phyloP scores from a whole-genome alignment of 371 early-diverging fungal species.

The Apophysomyces trapeziformis region DNA sequence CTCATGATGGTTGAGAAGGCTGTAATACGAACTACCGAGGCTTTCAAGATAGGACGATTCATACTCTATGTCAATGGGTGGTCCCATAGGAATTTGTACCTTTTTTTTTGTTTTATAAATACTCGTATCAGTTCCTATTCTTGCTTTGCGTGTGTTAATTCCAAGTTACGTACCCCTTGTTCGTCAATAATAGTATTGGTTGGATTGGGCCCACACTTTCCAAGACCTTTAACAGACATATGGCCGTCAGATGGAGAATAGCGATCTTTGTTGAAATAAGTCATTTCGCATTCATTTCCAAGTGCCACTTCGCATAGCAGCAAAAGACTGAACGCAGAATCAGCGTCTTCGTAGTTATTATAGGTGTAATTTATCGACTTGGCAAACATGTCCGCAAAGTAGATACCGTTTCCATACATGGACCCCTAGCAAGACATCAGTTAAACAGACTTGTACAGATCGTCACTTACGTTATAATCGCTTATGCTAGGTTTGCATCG shows the following conservation, averaged over 20 bases:
- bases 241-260: background rate
- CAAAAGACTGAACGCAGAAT: constrained; percentile 34
- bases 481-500: constrained; percentile 37
- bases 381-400: constrained; percentile 62
- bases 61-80: constrained; percentile 21
- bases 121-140: background rate
- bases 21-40: background rate
- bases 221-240: constrained; percentile 54
- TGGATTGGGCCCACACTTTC: constrained; percentile 45
- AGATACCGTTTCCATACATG: constrained; percentile 59
- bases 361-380: constrained; percentile 51
- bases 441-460: background rate
- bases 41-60: background rate
- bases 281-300: constrained; percentile 41
- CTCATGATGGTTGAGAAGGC: constrained; percentile 56
- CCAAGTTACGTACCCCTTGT: constrained; percentile 29
- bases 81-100: constrained; percentile 50
- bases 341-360: constrained; percentile 7
- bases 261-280: background rate
- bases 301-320: constrained; percentile 66
- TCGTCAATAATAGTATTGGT: constrained; percentile 33
- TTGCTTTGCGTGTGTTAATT: background rate
- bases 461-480: constrained; percentile 30
- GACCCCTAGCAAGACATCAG: constrained; percentile 33
- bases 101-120: constrained; percentile 12